These are phyloP conservation scores for Alternaria sp. DNA, from an alignment of 2,329 filamentous ascomycete genomes.

Conservation along the genomic window DNA sequence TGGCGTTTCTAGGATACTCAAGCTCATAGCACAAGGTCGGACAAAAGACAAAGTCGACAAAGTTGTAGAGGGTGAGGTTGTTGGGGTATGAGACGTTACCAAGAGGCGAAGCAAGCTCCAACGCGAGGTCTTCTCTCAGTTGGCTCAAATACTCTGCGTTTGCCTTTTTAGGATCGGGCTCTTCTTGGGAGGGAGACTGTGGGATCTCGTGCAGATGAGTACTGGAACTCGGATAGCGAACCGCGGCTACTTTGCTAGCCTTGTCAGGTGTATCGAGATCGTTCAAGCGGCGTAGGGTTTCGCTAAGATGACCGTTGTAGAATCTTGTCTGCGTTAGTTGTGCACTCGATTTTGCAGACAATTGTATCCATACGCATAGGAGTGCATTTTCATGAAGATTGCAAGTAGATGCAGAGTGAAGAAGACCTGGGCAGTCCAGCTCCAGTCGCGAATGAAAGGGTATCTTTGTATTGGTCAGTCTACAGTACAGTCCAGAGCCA, in stretches of 20 bases:
- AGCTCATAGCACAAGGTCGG: conserved; percentile 98
- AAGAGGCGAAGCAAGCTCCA: conserved; percentile 89
- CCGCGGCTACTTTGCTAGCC: conserved; percentile 73
- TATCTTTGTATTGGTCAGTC: conserved; percentile 57
- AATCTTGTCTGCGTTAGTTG: conserved; percentile 61
- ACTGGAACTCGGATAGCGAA: conserved; percentile 71
- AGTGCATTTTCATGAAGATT: conserved; percentile 99
- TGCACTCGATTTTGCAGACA: not conserved
- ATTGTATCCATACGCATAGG: conserved; percentile 68
- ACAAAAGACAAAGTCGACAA: conserved; percentile 85
- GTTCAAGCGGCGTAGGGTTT: conserved; percentile 81
- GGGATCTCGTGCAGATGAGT: conserved; percentile 65
- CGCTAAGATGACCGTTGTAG: conserved; percentile 94
- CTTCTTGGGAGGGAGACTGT: conserved; percentile 48
- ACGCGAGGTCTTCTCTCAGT: conserved; percentile 85
- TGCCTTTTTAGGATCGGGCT: conserved; percentile 54
- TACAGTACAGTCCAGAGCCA: not conserved
- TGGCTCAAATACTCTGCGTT: conserved; percentile 62
- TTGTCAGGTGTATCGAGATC: conserved; percentile 81
- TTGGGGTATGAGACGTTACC: conserved; percentile 89
- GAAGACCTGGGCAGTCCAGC: conserved; percentile 97
- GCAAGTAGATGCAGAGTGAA: conserved; percentile 90
- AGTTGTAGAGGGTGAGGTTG: conserved; percentile 86
- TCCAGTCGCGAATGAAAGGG: conserved; percentile 88
- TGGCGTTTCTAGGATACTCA: conserved; percentile 84